These are phyloP conservation scores for Tulasnella sp. DNA, from an alignment of 768 basidiomycete species.

Conservation along the genomic window DNA sequence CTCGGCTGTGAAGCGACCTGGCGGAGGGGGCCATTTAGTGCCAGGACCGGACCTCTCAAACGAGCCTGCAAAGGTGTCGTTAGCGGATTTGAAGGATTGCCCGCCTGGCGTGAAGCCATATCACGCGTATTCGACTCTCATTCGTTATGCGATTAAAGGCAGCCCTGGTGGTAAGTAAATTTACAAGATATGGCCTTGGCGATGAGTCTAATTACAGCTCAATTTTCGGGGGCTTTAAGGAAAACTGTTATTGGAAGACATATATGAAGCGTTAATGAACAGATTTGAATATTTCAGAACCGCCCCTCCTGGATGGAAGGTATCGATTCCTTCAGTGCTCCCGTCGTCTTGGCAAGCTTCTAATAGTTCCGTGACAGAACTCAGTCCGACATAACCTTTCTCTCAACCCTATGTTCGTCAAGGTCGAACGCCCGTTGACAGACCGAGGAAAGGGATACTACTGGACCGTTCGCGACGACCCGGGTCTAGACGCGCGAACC, in stretches of 20 bases:
- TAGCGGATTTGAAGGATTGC: conserved; percentile 55
- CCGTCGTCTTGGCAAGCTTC: background rate
- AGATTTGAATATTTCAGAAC: conserved; percentile 89
- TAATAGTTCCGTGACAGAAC: conserved; percentile 56
- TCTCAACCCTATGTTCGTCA: conserved; percentile 88
- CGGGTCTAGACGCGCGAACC: conserved; percentile 47
- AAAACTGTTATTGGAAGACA: conserved; percentile 83
- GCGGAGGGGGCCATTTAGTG: conserved; percentile 16
- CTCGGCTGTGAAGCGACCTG: background rate
- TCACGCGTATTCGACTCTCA: conserved; percentile 88
- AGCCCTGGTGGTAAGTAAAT: conserved; percentile 53
- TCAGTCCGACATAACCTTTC: conserved; percentile 90
- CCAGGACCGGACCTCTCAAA: background rate
- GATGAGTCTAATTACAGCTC: background rate
- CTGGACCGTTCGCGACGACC: conserved; percentile 65
- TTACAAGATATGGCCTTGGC: background rate
- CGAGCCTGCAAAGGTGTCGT: conserved; percentile 21
- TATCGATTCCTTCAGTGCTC: conserved; percentile 46
- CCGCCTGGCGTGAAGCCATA: conserved; percentile 89
- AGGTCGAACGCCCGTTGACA: conserved; percentile 85
- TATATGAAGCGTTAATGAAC: conserved; percentile 67
- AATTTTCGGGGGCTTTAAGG: conserved; percentile 44
- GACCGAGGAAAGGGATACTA: conserved; percentile 90
- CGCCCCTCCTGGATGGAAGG: conserved; percentile 89
- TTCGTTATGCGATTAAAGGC: conserved; percentile 92